Evolutionary conservation across 2,329 filamentous ascomycete genomes (phyloP).

Genomic region (Diplocarpon rosae): DNA sequence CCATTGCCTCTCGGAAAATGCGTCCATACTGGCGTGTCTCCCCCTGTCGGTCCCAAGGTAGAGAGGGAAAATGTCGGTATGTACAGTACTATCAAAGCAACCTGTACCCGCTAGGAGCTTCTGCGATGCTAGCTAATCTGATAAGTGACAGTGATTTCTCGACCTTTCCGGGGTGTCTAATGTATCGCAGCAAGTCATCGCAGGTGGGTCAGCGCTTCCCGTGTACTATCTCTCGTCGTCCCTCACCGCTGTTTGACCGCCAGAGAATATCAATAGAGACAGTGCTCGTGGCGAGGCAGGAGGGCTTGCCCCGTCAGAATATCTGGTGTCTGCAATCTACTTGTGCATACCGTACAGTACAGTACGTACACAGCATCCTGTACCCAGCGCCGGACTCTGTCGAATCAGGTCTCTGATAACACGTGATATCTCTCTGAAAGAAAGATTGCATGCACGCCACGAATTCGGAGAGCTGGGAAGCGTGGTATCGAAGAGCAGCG

Average conservation of each 20-base stretch:
- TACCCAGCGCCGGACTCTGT: not conserved
- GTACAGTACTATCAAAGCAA: constrained; percentile 3
- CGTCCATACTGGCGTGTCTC: constrained; percentile 1
- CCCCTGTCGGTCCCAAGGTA: not conserved
- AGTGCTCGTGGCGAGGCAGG: constrained; percentile 7
- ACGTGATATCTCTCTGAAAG: constrained; percentile 1
- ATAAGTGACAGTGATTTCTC: constrained; percentile 16
- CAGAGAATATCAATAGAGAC: constrained; percentile 16
- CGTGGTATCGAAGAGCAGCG: not conserved
- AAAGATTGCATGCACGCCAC: not conserved
- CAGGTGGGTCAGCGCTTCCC: not conserved
- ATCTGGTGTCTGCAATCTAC: constrained; percentile 7
- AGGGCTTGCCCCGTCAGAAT: constrained; percentile 4
- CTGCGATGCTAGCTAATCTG: constrained; percentile 4
- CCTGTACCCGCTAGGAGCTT: constrained; percentile 1
- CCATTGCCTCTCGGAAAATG: not conserved
- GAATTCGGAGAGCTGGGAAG: not conserved
- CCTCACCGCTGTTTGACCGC: constrained; percentile 21
- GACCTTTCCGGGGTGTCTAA: not conserved
- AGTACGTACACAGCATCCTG: constrained; percentile 10
- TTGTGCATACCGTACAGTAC: no score
- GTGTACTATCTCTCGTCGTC: not conserved
- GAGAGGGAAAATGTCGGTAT: not conserved
- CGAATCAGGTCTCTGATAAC: not conserved
- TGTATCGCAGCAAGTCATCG: not conserved